Evolutionary conservation across 768 basidiomycete genomes (phyloP).

Genomic region (Mycena vitilis): DNA sequence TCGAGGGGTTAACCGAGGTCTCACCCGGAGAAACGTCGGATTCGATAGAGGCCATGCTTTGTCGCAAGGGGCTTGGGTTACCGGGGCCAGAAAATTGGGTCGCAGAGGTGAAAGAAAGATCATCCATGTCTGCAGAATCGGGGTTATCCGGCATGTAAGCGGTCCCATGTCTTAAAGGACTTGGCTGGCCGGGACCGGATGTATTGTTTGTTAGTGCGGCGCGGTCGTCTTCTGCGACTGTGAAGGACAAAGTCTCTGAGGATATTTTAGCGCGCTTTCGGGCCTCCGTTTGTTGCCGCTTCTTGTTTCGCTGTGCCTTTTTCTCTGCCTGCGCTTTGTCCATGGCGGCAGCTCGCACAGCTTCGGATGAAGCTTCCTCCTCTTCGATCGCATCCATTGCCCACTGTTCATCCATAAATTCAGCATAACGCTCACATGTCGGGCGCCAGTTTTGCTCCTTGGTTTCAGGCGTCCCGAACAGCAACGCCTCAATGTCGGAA

Average conservation of each 20-base stretch:
- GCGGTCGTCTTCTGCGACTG: conserved; percentile 41
- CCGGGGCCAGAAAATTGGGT: conserved; percentile 8
- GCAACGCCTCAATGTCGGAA: conserved; percentile 75
- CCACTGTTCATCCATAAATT: conserved; percentile 89
- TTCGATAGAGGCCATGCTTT: conserved; percentile 20
- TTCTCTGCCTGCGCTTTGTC: conserved; percentile 62
- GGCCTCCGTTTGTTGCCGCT: conserved; percentile 64
- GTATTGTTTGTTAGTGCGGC: conserved; percentile 33
- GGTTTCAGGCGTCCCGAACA: conserved; percentile 49
- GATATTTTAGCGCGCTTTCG: conserved; percentile 61
- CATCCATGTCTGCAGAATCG: conserved; percentile 18
- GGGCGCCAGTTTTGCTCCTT: conserved; percentile 77
- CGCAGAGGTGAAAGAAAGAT: conserved; percentile 11
- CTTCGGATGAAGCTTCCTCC: conserved; percentile 65
- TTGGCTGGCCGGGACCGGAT: conserved; percentile 41
- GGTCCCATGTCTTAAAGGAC: conserved; percentile 38
- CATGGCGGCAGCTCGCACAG: conserved; percentile 49
- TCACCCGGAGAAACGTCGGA: conserved; percentile 1
- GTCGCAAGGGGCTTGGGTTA: conserved; percentile 31
- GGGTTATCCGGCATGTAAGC: conserved; percentile 40
- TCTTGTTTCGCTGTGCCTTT: conserved; percentile 59
- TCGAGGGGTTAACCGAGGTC: background rate
- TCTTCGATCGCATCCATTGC: conserved; percentile 83
- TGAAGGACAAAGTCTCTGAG: conserved; percentile 40
- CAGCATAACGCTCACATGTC: conserved; percentile 83